Evolutionary conservation across 257 asterid species (phyloP), one percentile per base, ranked within the genome.

Genomic region (Leonotis leonurus): DNA sequence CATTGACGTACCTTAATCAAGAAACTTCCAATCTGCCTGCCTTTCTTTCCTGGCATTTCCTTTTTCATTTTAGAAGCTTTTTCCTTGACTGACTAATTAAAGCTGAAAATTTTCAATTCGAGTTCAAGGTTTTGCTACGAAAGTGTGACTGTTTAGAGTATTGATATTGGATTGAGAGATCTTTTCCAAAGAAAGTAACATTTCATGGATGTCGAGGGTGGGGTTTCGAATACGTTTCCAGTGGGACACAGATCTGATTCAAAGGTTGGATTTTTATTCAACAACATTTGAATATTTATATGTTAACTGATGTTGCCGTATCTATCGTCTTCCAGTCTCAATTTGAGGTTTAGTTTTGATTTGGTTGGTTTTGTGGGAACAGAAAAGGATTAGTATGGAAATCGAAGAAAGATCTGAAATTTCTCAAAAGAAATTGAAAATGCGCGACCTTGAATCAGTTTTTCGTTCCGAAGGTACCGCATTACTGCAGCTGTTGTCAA

Each of bases 391-490:
- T 13, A 20, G 65, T 39, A 2, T 60, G n/a, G 79, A 72, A 39
- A 60, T 59, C 20, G 77, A 75, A 44, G 83, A 75, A 69, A 45
- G 33, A 9, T 66, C 68, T 0, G 79, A 70, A 41, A 62, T 27
- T 11, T 63, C 79, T 52, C 62, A 66, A 0, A 77, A 75, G 61
- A 72, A 75, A 63, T 68, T 67, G 66, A 81, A 81, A 77, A 75
- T 75, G 77, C 78, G 81, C 33, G 76, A 75, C 41, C 75, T 77
- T 56, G 74, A 69, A 48, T 73, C 81, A 0, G 77, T 77, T 69
- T 44, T 77, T 51, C 70, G 56, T 27, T 65, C 74, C 27, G 77
- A 72, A 59, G 70, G 86, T 81, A 36, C 22, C 41, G 8, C n/a
- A n/a, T n/a, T n/a, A n/a, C n/a, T n/a, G n/a, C n/a, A n/a, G n/a